A percentile compares a stretch with the other conserved stretches of the same genome.
These are phyloP conservation scores for Akanthomyces dipterigenus DNA, from an alignment of 2,329 filamentous ascomycete genomes.

Conservation along the genomic window DNA sequence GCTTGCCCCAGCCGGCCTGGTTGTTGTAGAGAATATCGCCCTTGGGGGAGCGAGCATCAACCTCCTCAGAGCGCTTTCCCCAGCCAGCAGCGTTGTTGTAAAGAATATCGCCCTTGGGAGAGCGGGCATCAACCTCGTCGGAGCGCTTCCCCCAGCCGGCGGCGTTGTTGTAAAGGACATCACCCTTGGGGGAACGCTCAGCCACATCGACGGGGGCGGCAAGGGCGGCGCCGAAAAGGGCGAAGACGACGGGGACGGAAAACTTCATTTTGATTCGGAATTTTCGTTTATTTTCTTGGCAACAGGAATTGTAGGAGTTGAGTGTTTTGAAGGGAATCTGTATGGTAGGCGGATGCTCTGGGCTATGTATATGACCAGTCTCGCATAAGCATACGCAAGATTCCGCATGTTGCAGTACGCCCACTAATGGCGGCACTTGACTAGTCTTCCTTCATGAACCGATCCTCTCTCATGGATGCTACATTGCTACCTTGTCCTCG, in stretches of 20 bases:
- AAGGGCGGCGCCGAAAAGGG: slow-evolving; percentile 12
- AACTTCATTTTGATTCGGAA: slow-evolving; percentile 8
- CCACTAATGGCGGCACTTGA: neutral
- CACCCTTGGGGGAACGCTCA: neutral
- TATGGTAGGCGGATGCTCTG: neutral
- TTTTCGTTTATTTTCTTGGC: neutral
- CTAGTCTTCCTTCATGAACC: neutral
- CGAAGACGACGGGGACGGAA: slow-evolving; percentile 5
- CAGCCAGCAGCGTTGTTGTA: slow-evolving; percentile 14
- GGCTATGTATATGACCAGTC: neutral
- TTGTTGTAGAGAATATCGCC: slow-evolving; percentile 10
- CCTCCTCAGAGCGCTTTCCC: slow-evolving; percentile 10
- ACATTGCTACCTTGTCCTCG: neutral
- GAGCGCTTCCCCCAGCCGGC: slow-evolving; percentile 14
- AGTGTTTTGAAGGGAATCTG: neutral
- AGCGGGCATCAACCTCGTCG: neutral
- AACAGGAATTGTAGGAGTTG: neutral
- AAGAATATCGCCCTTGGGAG: slow-evolving; percentile 5
- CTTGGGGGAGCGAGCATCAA: neutral
- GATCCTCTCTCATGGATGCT: neutral
- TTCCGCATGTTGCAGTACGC: neutral
- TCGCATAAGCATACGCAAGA: neutral
- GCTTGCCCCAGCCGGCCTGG: slow-evolving; percentile 9
- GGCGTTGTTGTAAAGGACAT: slow-evolving; percentile 13
- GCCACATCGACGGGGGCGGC: slow-evolving; percentile 11